Evolutionary conservation across 1,139 yeast species (phyloP).

Genomic region (Geotrichum histeridarum): DNA sequence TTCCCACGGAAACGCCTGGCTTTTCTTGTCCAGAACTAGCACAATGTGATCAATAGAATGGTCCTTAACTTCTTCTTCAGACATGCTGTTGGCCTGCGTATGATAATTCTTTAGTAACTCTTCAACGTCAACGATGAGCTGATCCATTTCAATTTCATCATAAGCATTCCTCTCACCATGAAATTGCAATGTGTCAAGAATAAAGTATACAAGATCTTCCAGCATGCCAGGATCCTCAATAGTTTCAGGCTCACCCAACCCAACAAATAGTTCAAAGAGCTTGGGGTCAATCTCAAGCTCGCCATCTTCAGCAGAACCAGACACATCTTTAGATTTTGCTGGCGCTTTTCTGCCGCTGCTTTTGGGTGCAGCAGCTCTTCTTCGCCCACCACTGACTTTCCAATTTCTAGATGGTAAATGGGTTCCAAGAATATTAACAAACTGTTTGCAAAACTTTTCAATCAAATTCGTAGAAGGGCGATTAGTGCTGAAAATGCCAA

Average conservation of each 20-base stretch:
- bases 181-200: slow-evolving; percentile 54
- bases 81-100: slow-evolving; percentile 14
- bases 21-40: slow-evolving; percentile 58
- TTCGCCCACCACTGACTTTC: slow-evolving; percentile 14
- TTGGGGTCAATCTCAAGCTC: slow-evolving; percentile 46
- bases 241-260: slow-evolving; percentile 41
- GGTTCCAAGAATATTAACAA: slow-evolving; percentile 37
- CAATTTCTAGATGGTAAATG: slow-evolving; percentile 36
- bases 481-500: slow-evolving; percentile 49
- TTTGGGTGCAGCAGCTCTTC: slow-evolving; percentile 7
- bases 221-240: slow-evolving; percentile 41
- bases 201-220: slow-evolving; percentile 61
- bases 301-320: slow-evolving; percentile 10
- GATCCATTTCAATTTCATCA: slow-evolving; percentile 59
- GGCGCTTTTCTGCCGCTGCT: slow-evolving; percentile 8
- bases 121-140: slow-evolving; percentile 45
- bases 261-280: slow-evolving; percentile 50
- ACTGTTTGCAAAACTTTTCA: slow-evolving; percentile 39
- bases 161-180: slow-evolving; percentile 63
- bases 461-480: slow-evolving; percentile 34
- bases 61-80: not conserved
- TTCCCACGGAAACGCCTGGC: slow-evolving; percentile 85
- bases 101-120: slow-evolving; percentile 41
- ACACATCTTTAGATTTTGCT: not conserved
- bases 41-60: slow-evolving; percentile 50